A percentile compares a stretch with the other conserved stretches of the same genome.
phyloP scores from a whole-genome alignment of 2,329 filamentous ascomycete genomes.

The Immersiporthe knoxdaviesiana region DNA sequence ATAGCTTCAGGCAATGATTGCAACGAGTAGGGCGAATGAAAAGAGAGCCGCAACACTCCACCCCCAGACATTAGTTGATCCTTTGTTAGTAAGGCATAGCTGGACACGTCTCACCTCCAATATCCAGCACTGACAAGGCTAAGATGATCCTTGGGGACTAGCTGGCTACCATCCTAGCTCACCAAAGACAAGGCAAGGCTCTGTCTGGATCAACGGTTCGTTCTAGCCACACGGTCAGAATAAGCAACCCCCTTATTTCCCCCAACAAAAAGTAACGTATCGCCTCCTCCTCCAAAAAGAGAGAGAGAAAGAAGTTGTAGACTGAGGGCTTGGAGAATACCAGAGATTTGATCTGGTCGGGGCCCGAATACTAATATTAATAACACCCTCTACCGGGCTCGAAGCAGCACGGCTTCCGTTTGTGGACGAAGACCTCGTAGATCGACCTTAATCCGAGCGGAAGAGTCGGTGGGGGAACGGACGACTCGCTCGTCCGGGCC shows the following conservation, averaged over 20 bases:
- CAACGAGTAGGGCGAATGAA: no score
- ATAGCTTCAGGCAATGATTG: no score
- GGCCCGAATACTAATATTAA: conserved; percentile 12
- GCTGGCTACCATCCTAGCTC: background rate
- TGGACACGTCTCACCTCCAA: background rate
- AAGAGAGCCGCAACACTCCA: background rate
- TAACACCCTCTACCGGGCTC: background rate
- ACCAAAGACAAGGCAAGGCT: background rate
- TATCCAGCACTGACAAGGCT: background rate
- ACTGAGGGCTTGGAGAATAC: background rate
- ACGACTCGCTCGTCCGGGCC: background rate
- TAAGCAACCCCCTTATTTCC: background rate
- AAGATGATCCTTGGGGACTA: background rate
- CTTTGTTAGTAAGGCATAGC: background rate
- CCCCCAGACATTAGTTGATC: background rate
- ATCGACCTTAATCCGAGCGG: conserved; percentile 23
- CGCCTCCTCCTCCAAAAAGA: background rate
- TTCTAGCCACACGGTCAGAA: background rate
- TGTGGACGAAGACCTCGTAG: conserved; percentile 15
- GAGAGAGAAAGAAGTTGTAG: no score
- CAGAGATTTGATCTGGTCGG: background rate
- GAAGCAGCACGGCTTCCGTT: conserved; percentile 9
- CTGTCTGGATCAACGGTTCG: background rate
- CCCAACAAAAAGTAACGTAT: background rate
- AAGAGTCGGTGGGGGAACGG: conserved; percentile 17